Percentiles rank a stretch among this genome's conserved stretches.
phyloP scores from a whole-genome alignment of 768 basidiomycete species.

The Termitomyces sp. region DNA sequence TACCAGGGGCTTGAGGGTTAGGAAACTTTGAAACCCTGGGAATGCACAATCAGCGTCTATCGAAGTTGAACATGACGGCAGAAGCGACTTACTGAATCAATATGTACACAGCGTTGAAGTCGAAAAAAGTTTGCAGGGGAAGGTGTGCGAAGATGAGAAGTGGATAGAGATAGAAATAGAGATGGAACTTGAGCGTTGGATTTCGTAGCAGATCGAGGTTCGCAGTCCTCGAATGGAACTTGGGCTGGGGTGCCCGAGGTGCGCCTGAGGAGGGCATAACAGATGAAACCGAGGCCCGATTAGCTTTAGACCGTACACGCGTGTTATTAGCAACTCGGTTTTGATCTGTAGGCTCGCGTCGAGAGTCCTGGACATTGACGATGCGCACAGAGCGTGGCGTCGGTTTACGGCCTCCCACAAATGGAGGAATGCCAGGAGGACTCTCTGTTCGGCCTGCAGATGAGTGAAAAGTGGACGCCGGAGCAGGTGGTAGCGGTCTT shows the following conservation, averaged over 20 bases:
- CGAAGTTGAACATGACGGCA: conserved; percentile 2
- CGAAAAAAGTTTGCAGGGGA: conserved; percentile 78
- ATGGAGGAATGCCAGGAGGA: conserved; percentile 25
- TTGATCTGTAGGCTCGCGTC: conserved; percentile 50
- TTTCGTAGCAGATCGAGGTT: conserved; percentile 65
- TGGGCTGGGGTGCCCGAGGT: conserved; percentile 46
- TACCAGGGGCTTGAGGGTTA: conserved; percentile 63
- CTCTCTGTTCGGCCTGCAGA: conserved; percentile 39
- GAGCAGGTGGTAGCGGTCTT: conserved; percentile 73
- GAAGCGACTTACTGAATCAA: conserved; percentile 65
- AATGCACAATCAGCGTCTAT: conserved; percentile 1
- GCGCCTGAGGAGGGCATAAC: conserved; percentile 38
- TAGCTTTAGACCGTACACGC: conserved; percentile 60
- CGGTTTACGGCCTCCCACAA: conserved; percentile 65
- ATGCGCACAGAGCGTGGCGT: conserved; percentile 82
- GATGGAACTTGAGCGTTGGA: conserved; percentile 48
- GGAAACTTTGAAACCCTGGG: conserved; percentile 72
- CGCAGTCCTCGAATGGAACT: conserved; percentile 65
- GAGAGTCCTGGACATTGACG: conserved; percentile 61
- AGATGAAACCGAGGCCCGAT: conserved; percentile 38
- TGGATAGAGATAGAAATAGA: conserved; percentile 72
- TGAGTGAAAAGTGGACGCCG: conserved; percentile 66
- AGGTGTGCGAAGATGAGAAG: conserved; percentile 69
- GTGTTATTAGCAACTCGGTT: conserved; percentile 38
- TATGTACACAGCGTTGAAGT: conserved; percentile 86